Percentiles rank a stretch among this genome's conserved stretches.
Conservation (phyloP, 2,329 filamentous ascomycete genomes). For the Aspergillus sp. region DNA sequence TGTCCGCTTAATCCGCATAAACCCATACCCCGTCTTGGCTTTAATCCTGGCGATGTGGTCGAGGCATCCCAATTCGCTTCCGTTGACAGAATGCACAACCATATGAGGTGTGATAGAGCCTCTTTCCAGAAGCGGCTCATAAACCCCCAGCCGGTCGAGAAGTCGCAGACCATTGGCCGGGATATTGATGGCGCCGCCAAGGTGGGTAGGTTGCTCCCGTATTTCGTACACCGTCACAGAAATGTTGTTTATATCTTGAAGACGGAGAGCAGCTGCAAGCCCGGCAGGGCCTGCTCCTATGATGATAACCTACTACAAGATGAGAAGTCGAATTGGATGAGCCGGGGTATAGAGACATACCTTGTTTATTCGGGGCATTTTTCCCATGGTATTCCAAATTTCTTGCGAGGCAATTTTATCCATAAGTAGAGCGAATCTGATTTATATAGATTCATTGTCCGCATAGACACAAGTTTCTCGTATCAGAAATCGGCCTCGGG, state of each 20-base stretch:
- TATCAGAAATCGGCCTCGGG: too few species aligned
- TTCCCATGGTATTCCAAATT: not conserved
- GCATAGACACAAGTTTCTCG: too few species aligned
- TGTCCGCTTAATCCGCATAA: constrained; percentile 19
- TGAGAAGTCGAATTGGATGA: too few species aligned
- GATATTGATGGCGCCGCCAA: constrained; percentile 25
- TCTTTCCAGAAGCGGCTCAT: constrained; percentile 7
- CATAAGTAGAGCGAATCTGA: not conserved
- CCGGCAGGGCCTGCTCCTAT: constrained; percentile 17
- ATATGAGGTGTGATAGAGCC: constrained; percentile 8
- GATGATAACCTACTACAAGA: constrained; percentile 10
- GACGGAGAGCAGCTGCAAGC: constrained; percentile 13
- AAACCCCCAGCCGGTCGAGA: constrained; percentile 19
- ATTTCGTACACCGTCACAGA: constrained; percentile 22
- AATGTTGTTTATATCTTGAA: constrained; percentile 11
- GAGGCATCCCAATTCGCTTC: constrained; percentile 7
- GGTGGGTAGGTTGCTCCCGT: constrained; percentile 20
- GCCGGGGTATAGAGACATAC: not conserved
- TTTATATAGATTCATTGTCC: not conserved
- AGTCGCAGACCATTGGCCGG: constrained; percentile 24
- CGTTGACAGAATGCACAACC: constrained; percentile 10
- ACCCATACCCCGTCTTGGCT: constrained; percentile 10
- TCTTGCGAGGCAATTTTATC: not conserved
- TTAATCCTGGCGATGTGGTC: constrained; percentile 9
- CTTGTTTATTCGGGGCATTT: not conserved